Conservation (phyloP, 208 protist genomes). For the Trypanosoma scelopori region DNA sequence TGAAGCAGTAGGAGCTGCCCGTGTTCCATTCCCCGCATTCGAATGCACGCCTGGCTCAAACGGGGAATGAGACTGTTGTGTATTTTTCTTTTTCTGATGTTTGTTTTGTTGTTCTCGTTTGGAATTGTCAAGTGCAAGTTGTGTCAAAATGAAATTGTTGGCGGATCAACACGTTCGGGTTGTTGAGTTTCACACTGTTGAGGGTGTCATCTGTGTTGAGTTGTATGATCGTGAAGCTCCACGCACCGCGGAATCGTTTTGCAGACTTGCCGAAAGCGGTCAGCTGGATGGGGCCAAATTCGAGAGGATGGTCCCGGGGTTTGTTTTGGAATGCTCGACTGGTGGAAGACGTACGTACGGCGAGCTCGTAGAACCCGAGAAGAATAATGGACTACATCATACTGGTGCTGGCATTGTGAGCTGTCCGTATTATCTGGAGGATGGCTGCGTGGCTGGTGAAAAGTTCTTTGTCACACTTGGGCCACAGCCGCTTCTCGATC, state of each 20-base stretch:
- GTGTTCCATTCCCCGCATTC: no score
- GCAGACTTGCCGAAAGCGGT: conserved; percentile 40
- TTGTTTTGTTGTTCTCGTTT: no score
- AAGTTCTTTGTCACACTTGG: conserved; percentile 52
- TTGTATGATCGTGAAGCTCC: conserved; percentile 46
- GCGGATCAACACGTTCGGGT: conserved; percentile 36
- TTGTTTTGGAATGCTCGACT: conserved; percentile 27
- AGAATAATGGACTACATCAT: conserved; percentile 30
- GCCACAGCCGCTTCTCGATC: conserved; percentile 56
- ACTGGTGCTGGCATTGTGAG: conserved; percentile 63
- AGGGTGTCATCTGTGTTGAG: conserved; percentile 49
- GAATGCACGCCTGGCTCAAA: no score
- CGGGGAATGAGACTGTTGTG: no score
- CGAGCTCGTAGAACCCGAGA: background rate
- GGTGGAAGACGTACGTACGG: conserved; percentile 20
- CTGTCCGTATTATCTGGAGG: conserved; percentile 8
- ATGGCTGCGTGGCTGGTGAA: conserved; percentile 25
- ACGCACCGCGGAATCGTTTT: conserved; percentile 33
- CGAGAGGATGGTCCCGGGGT: conserved; percentile 32
- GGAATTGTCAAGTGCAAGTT: no score
- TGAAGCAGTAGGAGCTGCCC: no score
- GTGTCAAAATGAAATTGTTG: conserved; percentile 43
- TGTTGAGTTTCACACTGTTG: conserved; percentile 43
- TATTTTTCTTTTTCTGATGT: no score
- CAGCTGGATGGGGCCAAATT: conserved; percentile 51